A percentile compares a stretch with the other conserved stretches of the same genome.
phyloP scores from a whole-genome alignment of 2,329 filamentous ascomycete genomes.

The Cladosporium cucumerinum region DNA sequence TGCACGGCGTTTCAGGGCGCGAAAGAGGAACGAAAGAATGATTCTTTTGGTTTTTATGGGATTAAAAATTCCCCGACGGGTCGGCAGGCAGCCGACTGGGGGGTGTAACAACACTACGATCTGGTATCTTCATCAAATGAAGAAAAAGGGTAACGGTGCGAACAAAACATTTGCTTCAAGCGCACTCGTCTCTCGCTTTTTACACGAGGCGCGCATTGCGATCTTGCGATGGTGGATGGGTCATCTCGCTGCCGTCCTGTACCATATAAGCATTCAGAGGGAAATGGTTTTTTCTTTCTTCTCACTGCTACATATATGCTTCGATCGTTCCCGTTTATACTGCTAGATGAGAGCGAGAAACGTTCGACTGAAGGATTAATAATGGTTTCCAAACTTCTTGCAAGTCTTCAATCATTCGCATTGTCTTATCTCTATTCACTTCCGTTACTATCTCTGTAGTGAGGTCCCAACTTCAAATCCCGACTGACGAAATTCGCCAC shows the following conservation, averaged over 20 bases:
- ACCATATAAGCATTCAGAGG: not conserved
- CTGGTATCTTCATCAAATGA: not conserved
- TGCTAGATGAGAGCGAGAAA: not conserved
- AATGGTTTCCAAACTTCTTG: not conserved
- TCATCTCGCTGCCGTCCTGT: not conserved
- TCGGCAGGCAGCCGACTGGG: not conserved
- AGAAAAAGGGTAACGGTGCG: not conserved
- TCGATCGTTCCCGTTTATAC: not conserved
- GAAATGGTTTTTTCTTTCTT: not conserved
- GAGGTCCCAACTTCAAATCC: not conserved
- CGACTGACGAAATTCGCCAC: not conserved
- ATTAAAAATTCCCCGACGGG: not conserved
- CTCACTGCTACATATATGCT: not conserved
- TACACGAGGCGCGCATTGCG: not conserved
- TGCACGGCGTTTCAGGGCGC: constrained; percentile 8
- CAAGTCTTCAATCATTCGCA: not conserved
- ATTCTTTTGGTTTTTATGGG: not conserved
- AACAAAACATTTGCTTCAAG: not conserved
- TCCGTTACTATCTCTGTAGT: not conserved
- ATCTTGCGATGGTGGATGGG: not conserved
- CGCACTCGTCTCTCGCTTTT: not conserved
- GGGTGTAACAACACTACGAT: constrained; percentile 4
- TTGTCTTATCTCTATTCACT: not conserved
- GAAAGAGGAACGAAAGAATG: not conserved
- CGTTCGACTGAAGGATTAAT: not conserved